Percentiles rank a stretch among this genome's conserved stretches.
phyloP scores from a whole-genome alignment of 1,284 basidiomycete genomes.

The Peniophora sp. region DNA sequence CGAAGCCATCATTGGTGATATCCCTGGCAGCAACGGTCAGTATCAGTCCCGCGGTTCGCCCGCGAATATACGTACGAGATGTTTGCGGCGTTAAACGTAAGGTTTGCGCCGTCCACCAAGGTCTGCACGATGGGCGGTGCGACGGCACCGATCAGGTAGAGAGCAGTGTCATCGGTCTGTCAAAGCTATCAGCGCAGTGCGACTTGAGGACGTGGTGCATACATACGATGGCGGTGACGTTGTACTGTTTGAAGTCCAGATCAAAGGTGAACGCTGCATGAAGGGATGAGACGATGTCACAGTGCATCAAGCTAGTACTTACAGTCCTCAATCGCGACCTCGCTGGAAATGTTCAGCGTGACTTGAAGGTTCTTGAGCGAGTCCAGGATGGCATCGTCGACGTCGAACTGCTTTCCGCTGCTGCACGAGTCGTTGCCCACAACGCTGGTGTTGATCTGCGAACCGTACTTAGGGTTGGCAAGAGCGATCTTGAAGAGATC shows the following conservation, averaged over 20 bases:
- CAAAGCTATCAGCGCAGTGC: too few species aligned
- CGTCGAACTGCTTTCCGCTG: conserved; percentile 55
- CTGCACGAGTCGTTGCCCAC: conserved; percentile 35
- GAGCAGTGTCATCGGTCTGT: conserved; percentile 53
- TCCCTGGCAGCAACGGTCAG: conserved; percentile 16
- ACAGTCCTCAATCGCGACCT: conserved; percentile 56
- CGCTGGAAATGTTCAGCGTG: conserved; percentile 41
- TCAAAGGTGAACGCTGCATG: conserved; percentile 39
- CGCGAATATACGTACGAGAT: conserved; percentile 34
- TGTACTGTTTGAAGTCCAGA: conserved; percentile 55
- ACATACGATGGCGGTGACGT: conserved; percentile 38
- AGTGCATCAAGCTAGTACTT: conserved; percentile 11
- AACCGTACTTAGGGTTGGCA: conserved; percentile 41
- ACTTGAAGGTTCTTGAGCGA: conserved; percentile 53
- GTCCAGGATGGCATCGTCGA: conserved; percentile 53
- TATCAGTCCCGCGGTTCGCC: too few species aligned
- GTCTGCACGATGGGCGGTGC: conserved; percentile 61
- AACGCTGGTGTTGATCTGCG: conserved; percentile 51
- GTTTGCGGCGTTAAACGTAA: conserved; percentile 54
- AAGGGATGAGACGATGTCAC: background rate
- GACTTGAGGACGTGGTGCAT: too few species aligned
- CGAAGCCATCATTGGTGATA: conserved; percentile 52
- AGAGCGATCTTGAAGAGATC: conserved; percentile 52
- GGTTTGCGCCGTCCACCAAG: conserved; percentile 51
- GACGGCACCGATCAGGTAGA: conserved; percentile 66